These are phyloP conservation scores for Saprolegnia parasitica DNA, from an alignment of 352 stramenopile genomes.

Conservation along the genomic window DNA sequence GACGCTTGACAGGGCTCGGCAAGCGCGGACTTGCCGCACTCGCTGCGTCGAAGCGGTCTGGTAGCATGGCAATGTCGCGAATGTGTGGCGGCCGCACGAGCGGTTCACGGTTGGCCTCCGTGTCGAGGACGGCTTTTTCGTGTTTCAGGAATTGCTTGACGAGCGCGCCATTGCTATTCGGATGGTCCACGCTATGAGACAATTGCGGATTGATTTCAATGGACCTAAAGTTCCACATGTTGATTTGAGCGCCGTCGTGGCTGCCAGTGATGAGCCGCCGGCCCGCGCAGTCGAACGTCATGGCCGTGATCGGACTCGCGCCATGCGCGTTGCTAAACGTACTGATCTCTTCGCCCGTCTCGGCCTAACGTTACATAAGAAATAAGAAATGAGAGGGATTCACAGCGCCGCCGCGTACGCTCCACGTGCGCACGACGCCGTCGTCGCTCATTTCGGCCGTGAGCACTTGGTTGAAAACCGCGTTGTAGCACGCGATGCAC, in stretches of 20 bases:
- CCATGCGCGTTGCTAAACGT: constrained; percentile 69
- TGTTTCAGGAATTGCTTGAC: constrained; percentile 83
- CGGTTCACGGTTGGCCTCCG: not conserved
- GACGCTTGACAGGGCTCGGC: not conserved
- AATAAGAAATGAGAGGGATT: not conserved
- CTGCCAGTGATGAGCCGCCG: constrained; percentile 73
- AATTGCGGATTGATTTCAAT: not conserved
- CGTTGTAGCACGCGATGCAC: constrained; percentile 70
- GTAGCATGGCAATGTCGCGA: constrained; percentile 19
- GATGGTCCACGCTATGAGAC: not conserved
- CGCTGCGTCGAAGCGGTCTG: constrained; percentile 13
- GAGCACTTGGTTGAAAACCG: constrained; percentile 80
- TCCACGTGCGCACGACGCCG: constrained; percentile 79
- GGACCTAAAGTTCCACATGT: constrained; percentile 86
- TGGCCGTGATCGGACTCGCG: constrained; percentile 63
- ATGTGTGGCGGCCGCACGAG: constrained; percentile 11
- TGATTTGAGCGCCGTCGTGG: constrained; percentile 73
- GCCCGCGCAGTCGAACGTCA: constrained; percentile 76
- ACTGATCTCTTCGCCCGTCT: constrained; percentile 78
- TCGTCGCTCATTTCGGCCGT: constrained; percentile 68
- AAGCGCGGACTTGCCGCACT: not conserved
- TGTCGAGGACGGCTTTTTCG: constrained; percentile 30
- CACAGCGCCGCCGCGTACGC: constrained; percentile 31
- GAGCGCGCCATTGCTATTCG: constrained; percentile 68
- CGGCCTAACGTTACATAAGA: constrained; percentile 32